Conservation (phyloP, 2,329 filamentous ascomycete species). For the Coniella vitis region DNA sequence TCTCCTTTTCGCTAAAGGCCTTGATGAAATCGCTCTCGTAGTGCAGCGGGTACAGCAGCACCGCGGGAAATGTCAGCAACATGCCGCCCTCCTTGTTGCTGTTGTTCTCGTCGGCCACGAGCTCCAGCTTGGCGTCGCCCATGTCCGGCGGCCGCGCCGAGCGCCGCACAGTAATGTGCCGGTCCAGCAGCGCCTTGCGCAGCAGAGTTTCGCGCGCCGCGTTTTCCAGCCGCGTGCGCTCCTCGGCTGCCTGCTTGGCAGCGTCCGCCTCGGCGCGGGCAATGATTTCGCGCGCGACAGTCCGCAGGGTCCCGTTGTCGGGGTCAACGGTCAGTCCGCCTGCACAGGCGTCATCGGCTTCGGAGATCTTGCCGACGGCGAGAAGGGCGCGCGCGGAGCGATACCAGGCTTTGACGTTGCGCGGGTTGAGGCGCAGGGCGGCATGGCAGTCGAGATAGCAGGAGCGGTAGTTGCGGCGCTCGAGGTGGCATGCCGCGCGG, state of each 20-base stretch:
- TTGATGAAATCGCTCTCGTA: conserved; percentile 88
- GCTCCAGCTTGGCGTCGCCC: conserved; percentile 69
- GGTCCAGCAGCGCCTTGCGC: conserved; percentile 56
- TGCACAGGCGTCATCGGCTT: conserved; percentile 73
- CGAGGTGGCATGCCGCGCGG: conserved; percentile 81
- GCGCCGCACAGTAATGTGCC: conserved; percentile 61
- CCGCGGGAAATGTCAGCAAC: conserved; percentile 62
- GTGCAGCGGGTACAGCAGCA: conserved; percentile 79
- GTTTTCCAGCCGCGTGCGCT: conserved; percentile 43
- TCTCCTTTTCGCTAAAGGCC: conserved; percentile 70
- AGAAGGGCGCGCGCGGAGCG: conserved; percentile 74
- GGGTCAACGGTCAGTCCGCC: conserved; percentile 68
- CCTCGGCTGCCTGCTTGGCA: conserved; percentile 32
- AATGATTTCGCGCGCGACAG: conserved; percentile 56
- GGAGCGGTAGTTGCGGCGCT: conserved; percentile 80
- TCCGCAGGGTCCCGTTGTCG: conserved; percentile 58
- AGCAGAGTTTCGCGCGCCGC: conserved; percentile 55
- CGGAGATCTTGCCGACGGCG: conserved; percentile 67
- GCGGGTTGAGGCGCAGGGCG: conserved; percentile 69
- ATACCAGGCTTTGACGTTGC: conserved; percentile 87
- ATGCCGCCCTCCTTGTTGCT: conserved; percentile 30
- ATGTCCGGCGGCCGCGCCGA: conserved; percentile 74
- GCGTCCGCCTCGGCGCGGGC: conserved; percentile 42
- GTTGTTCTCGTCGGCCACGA: conserved; percentile 65
- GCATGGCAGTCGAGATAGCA: conserved; percentile 79